A percentile compares a stretch with the other conserved stretches of the same genome.
Conservation (phyloP, 140 eudicot species). For the Anethum foeniculum region DNA sequence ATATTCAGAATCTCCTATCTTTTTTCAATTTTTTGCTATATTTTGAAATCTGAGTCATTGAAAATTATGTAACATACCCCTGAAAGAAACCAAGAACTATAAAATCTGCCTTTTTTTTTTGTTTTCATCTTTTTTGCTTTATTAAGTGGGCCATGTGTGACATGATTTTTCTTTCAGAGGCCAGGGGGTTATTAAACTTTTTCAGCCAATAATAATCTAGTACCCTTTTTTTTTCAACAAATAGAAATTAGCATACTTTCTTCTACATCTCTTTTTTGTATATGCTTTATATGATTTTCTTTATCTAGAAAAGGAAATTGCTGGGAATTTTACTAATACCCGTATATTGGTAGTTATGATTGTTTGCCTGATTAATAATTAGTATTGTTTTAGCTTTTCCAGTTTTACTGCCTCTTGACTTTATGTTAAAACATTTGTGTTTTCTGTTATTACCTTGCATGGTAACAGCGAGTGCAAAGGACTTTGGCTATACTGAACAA, state of each 20-base stretch:
- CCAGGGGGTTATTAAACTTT: too few species aligned
- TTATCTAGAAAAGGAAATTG: not conserved
- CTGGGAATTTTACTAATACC: not conserved
- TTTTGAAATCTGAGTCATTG: not conserved
- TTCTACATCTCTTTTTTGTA: not conserved
- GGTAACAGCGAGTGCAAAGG: slow-evolving; percentile 70
- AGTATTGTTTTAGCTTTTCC: not conserved
- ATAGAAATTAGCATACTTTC: not conserved
- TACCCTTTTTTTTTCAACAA: not conserved
- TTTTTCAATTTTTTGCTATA: not conserved
- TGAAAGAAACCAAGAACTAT: not conserved
- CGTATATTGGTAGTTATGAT: not conserved
- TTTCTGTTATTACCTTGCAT: not conserved
- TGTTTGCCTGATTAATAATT: not conserved
- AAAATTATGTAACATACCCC: not conserved
- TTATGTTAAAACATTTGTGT: not conserved
- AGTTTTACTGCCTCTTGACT: not conserved
- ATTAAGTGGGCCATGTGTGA: not conserved
- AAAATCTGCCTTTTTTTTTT: not conserved
- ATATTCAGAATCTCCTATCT: not conserved
- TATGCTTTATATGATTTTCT: not conserved
- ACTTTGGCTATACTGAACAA: slow-evolving; percentile 68
- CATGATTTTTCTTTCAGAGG: not conserved
- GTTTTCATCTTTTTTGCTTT: not conserved
- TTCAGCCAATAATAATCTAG: too few species aligned